These are phyloP conservation scores for Coemansia sp. DNA, from an alignment of 371 early-diverging fungal genomes.

Conservation along the genomic window DNA sequence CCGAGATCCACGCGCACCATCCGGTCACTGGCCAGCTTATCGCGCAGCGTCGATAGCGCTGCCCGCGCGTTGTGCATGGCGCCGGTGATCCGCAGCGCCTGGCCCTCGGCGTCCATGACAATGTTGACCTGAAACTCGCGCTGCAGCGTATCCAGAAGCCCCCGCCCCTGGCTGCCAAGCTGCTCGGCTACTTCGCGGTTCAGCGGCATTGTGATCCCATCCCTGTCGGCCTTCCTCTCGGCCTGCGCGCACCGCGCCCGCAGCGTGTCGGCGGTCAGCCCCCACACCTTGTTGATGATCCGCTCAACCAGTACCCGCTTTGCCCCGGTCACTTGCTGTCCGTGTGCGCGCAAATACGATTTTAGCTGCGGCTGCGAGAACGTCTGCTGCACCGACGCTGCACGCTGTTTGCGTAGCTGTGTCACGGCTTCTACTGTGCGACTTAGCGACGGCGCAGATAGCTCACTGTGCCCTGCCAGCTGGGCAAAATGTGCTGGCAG, in stretches of 20 bases:
- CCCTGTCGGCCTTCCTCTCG: conserved; percentile 1
- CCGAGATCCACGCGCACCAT: conserved; percentile 22
- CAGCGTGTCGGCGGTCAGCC: conserved; percentile 15
- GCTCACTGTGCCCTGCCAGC: no score
- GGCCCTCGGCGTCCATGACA: neutral
- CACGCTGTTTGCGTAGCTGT: conserved; percentile 14
- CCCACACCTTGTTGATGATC: conserved; percentile 38
- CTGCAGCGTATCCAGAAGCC: conserved; percentile 11
- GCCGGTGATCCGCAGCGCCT: conserved; percentile 16
- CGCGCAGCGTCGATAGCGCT: conserved; percentile 34
- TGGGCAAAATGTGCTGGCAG: neutral
- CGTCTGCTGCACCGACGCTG: neutral
- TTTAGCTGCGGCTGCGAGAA: conserved; percentile 26
- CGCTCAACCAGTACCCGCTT: conserved; percentile 26
- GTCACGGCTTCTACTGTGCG: conserved; percentile 5
- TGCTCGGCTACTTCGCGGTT: conserved; percentile 10
- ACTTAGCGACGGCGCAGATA: neutral
- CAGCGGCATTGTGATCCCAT: conserved; percentile 26
- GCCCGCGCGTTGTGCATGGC: conserved; percentile 24
- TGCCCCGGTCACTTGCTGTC: conserved; percentile 1
- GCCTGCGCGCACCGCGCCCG: conserved; percentile 9
- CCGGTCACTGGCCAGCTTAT: conserved; percentile 19
- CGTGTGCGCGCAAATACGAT: conserved; percentile 20
- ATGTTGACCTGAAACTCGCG: conserved; percentile 24
- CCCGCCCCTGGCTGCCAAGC: conserved; percentile 1